Evolutionary conservation across 495 filamentous ascomycete genomes (phyloP).

Genomic region (Trichoderma orchidacearum): DNA sequence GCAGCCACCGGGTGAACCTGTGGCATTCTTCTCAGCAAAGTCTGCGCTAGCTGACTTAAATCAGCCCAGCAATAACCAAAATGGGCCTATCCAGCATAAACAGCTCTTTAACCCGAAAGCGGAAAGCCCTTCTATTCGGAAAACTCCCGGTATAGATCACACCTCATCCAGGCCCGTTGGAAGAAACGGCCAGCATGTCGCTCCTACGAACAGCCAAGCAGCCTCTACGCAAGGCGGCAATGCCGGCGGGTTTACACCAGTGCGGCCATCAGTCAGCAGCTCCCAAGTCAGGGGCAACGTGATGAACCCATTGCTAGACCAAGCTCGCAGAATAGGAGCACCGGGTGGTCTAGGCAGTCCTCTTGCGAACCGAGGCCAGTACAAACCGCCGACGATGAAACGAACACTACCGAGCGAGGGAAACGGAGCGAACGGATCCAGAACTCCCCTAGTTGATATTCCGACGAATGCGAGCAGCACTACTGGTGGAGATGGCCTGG

Average conservation of each 20-base stretch:
- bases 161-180: constrained; percentile 53
- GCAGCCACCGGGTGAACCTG: constrained; percentile 3
- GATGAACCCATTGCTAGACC: constrained; percentile 57
- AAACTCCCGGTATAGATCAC: constrained; percentile 82
- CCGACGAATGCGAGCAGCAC: constrained; percentile 17
- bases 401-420: constrained; percentile 20
- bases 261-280: constrained; percentile 15
- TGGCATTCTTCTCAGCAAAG: constrained; percentile 4
- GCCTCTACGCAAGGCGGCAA: constrained; percentile 3
- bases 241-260: constrained; percentile 1
- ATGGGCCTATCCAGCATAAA: constrained; percentile 6
- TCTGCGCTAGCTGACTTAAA: neutral
- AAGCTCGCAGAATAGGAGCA: constrained; percentile 58
- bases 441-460: constrained; percentile 24
- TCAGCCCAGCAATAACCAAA: neutral
- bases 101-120: constrained; percentile 66
- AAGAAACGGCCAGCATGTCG: constrained; percentile 27
- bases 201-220: constrained; percentile 14
- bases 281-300: constrained; percentile 27
- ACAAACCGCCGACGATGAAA: constrained; percentile 48
- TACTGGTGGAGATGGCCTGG: constrained; percentile 10
- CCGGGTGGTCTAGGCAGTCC: constrained; percentile 45
- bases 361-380: constrained; percentile 41
- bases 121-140: constrained; percentile 77
- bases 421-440: constrained; percentile 5